Conservation (phyloP, 1,139 yeast species). For the Nakaseomyces glabratus region DNA sequence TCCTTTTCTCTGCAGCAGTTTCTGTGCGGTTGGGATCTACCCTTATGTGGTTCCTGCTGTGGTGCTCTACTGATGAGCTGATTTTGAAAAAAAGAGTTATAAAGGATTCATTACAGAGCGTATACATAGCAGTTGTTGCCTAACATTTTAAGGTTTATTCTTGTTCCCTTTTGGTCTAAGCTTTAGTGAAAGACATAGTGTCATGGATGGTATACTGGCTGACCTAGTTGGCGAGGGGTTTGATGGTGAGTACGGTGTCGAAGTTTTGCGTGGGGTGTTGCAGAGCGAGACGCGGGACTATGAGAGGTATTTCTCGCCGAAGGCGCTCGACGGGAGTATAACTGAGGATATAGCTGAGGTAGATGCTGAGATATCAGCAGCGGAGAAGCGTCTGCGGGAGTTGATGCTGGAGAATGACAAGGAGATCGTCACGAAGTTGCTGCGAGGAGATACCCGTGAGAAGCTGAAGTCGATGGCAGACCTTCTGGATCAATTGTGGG, state of each 20-base stretch:
- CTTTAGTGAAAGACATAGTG: background rate
- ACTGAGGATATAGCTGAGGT: constrained; percentile 43
- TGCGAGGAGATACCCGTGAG: constrained; percentile 22
- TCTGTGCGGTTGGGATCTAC: no score
- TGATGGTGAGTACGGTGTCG: constrained; percentile 12
- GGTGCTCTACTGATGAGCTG: no score
- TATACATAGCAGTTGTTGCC: no score
- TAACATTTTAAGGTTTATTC: no score
- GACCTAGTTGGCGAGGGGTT: background rate
- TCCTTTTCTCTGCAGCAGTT: no score
- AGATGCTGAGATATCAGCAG: constrained; percentile 34
- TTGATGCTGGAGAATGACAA: constrained; percentile 30
- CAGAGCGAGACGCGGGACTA: constrained; percentile 20
- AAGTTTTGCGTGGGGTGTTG: constrained; percentile 16
- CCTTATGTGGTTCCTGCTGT: no score
- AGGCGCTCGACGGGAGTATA: constrained; percentile 26
- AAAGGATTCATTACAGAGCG: no score
- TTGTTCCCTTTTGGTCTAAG: background rate
- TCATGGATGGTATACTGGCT: constrained; percentile 13
- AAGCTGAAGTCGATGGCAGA: constrained; percentile 26
- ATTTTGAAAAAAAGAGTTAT: no score
- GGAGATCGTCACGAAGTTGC: constrained; percentile 31
- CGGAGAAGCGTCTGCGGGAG: constrained; percentile 33
- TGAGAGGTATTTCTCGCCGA: constrained; percentile 25
- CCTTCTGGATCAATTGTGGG: constrained; percentile 32